Evolutionary conservation across 768 basidiomycete genomes (phyloP).

Genomic region (Boletus rubroflammeus): DNA sequence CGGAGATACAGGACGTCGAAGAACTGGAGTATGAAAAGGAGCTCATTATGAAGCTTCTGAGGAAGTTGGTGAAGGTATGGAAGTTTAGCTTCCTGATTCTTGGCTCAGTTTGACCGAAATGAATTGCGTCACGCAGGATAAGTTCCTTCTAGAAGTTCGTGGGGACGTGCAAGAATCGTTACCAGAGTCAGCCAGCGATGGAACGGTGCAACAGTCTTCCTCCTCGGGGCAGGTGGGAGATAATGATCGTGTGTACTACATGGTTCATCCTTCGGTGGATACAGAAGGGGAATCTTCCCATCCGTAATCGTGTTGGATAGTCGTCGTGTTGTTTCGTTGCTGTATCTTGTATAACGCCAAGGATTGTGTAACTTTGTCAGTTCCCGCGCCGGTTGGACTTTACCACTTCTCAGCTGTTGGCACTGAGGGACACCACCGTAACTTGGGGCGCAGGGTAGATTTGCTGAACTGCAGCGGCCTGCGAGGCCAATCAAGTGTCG

Average conservation of each 20-base stretch:
- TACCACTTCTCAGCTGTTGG: neutral
- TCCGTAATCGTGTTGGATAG: constrained; percentile 11
- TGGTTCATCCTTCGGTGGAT: constrained; percentile 89
- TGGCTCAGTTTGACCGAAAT: constrained; percentile 1
- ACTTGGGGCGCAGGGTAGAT: neutral
- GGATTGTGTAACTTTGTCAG: neutral
- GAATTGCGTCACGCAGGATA: constrained; percentile 51
- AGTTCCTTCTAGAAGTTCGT: constrained; percentile 76
- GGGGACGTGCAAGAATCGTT: constrained; percentile 83
- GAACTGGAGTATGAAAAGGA: constrained; percentile 90
- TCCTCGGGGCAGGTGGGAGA: constrained; percentile 50
- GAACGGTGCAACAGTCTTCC: constrained; percentile 44
- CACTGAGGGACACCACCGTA: neutral
- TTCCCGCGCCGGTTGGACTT: neutral
- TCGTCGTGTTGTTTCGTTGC: constrained; percentile 1
- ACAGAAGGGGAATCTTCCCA: constrained; percentile 49
- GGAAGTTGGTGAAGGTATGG: constrained; percentile 83
- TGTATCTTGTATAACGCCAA: constrained; percentile 12
- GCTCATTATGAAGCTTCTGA: constrained; percentile 83
- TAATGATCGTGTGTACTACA: constrained; percentile 72
- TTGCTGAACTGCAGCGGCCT: neutral
- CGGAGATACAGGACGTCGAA: constrained; percentile 76
- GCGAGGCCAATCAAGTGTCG: neutral
- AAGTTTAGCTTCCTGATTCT: neutral
- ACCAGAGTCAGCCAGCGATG: constrained; percentile 57